A percentile compares a stretch with the other conserved stretches of the same genome.
Conservation (phyloP, 805 yeast genomes). For the Ogataea corticis region DNA sequence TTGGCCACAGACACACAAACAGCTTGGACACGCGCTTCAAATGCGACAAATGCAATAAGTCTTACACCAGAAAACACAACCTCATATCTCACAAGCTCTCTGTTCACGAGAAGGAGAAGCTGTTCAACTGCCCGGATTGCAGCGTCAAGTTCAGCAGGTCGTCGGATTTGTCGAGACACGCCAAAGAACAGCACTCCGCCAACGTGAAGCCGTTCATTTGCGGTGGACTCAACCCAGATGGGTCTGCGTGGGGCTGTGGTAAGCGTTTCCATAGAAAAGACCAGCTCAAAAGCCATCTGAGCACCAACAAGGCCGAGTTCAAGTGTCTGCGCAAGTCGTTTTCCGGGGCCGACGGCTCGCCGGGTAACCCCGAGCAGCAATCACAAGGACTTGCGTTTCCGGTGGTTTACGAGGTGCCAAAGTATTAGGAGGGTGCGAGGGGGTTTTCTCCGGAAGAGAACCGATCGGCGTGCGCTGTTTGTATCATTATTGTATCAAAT, state of each 20-base stretch:
- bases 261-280: constrained; percentile 26
- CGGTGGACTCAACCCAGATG: constrained; percentile 24
- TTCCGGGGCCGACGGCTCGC: not conserved
- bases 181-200: constrained; percentile 26
- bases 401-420: constrained; percentile 15
- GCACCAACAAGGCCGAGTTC: constrained; percentile 25
- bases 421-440: not conserved
- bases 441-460: not conserved
- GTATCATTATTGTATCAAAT: not conserved
- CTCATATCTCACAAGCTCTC: constrained; percentile 29
- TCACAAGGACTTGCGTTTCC: constrained; percentile 6
- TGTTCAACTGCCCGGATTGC: constrained; percentile 25
- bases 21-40: constrained; percentile 19
- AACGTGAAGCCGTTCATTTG: constrained; percentile 24
- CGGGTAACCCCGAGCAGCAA: not conserved
- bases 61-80: constrained; percentile 32
- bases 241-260: constrained; percentile 28
- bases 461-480: not conserved
- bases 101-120: constrained; percentile 27
- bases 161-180: constrained; percentile 25
- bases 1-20: not conserved
- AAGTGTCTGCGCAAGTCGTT: constrained; percentile 17
- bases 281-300: constrained; percentile 27
- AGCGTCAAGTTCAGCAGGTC: constrained; percentile 22
- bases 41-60: constrained; percentile 28